Percentiles rank a stretch among this genome's conserved stretches.
phyloP scores from a whole-genome alignment of 306 rosid genomes.

The Gynostemma pentaphyllum region DNA sequence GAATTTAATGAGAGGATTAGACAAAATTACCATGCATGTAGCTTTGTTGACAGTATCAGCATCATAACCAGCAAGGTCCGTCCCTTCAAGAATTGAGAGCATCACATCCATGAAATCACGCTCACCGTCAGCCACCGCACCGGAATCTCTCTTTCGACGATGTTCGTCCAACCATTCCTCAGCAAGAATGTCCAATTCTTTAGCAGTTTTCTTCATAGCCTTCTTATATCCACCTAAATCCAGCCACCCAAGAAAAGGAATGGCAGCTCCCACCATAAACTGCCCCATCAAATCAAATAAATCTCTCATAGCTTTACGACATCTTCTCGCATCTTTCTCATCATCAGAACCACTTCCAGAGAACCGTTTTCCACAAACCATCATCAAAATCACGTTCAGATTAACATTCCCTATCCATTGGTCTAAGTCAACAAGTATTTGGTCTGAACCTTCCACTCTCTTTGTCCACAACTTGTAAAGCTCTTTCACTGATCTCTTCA shows the following conservation, averaged over 20 bases:
- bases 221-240: conserved; percentile 45
- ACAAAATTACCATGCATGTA: conserved; percentile 28
- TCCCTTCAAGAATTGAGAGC: conserved; percentile 11
- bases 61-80: conserved; percentile 24
- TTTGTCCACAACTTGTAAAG: conserved; percentile 16
- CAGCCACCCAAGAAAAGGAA: conserved; percentile 31
- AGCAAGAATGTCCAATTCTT: conserved; percentile 21
- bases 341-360: background rate
- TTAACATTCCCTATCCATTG: conserved; percentile 26
- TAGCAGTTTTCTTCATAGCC: conserved; percentile 17
- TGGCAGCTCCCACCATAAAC: conserved; percentile 23
- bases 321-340: background rate
- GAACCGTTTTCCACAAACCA: conserved; percentile 25
- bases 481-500: conserved; percentile 15
- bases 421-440: conserved; percentile 18
- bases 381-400: conserved; percentile 29
- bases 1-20: no score
- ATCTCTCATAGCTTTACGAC: conserved; percentile 9
- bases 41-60: conserved; percentile 38
- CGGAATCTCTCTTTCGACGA: background rate
- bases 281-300: conserved; percentile 19
- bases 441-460: conserved; percentile 14
- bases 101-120: conserved; percentile 33
- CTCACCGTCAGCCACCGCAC: background rate
- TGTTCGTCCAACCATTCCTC: conserved; percentile 40